Evolutionary conservation across 2,329 filamentous ascomycete species (phyloP), one percentile per base, ranked within the genome.

Genomic region (Phialocephala subalpina): DNA sequence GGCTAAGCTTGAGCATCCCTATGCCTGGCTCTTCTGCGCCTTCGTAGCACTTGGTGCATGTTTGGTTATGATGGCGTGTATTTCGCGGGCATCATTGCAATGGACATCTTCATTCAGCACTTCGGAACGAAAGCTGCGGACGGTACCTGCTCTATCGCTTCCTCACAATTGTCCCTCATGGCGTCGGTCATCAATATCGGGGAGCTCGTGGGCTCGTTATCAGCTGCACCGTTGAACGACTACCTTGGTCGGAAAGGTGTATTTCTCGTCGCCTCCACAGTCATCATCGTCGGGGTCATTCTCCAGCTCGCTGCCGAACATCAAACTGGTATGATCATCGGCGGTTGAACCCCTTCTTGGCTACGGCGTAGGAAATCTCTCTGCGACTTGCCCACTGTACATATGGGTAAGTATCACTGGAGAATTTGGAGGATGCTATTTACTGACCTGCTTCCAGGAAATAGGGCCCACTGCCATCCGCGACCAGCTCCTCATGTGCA

Each of bases 11-110:
- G 12, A 55, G 11, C 49, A 55, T 55, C 49, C 49, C 29, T 55
- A 55, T 55, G 49, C 49, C 12, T 55, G 49, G 49, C 49, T 55
- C 22, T 55, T 55, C 29, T 55, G 49, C 22, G 22, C 49, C 6
- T 55, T 55, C 27, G 49, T 20, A 14, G 49, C 49, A 27, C 29
- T 27, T 27, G 49, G 49, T 14, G 49, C 49, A 3, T 55, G 49
- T 45, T 16, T 45, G 40, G 40, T 16, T 45, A 45, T 16, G 40
- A 45, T 20, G 40, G 40, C 18, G 40, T 45, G 8, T 45, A 45
- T 20, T 45, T 45, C 40, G 18, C 40, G 8, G 40, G 40, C 6
- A n/a, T 45, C 18, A 45, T 16, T 45, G 40, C 40, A 12, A 45
- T 45, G 40, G 40, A 45, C 18, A 16, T 45, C 9, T 45, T 45